A percentile compares a stretch with the other conserved stretches of the same genome.
These are phyloP conservation scores for Lippia alba DNA, from an alignment of 305 asterid genomes.

Conservation along the genomic window DNA sequence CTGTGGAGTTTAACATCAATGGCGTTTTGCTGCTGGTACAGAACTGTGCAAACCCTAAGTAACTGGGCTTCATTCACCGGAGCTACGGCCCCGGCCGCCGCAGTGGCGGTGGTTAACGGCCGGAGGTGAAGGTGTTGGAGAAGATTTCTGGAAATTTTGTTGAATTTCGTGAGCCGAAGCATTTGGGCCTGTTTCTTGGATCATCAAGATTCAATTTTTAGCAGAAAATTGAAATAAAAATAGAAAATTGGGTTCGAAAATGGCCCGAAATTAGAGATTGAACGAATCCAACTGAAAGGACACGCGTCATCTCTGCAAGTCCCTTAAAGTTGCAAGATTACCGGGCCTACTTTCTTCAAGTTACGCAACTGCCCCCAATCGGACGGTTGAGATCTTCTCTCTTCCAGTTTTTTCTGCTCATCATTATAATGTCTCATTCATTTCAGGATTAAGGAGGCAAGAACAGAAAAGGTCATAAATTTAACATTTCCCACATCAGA, in stretches of 20 bases:
- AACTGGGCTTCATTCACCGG: slow-evolving; percentile 72
- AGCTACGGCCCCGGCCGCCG: slow-evolving; percentile 35
- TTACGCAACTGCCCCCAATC: slow-evolving; percentile 32
- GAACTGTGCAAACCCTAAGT: slow-evolving; percentile 77
- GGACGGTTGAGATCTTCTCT: slow-evolving; percentile 33
- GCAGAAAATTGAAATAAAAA: background rate
- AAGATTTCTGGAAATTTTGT: slow-evolving; percentile 23
- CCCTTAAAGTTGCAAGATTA: slow-evolving; percentile 30
- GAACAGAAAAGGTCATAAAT: background rate
- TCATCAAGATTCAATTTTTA: background rate
- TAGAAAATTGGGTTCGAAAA: background rate
- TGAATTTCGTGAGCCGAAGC: slow-evolving; percentile 41
- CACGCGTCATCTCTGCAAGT: slow-evolving; percentile 29
- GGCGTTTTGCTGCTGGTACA: slow-evolving; percentile 87
- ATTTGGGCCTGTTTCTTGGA: slow-evolving; percentile 23
- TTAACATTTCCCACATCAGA: slow-evolving; percentile 10
- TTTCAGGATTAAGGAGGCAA: background rate
- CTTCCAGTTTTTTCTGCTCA: slow-evolving; percentile 14
- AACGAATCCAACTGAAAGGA: slow-evolving; percentile 8
- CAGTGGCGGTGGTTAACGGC: slow-evolving; percentile 34
- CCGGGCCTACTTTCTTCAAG: slow-evolving; percentile 25
- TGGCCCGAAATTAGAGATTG: slow-evolving; percentile 7
- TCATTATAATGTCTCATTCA: slow-evolving; percentile 10
- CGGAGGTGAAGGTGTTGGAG: slow-evolving; percentile 37
- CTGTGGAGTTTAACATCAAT: slow-evolving; percentile 58